Conservation (phyloP, 169 alveolate genomes). For the Amoebophrya sp. region DNA sequence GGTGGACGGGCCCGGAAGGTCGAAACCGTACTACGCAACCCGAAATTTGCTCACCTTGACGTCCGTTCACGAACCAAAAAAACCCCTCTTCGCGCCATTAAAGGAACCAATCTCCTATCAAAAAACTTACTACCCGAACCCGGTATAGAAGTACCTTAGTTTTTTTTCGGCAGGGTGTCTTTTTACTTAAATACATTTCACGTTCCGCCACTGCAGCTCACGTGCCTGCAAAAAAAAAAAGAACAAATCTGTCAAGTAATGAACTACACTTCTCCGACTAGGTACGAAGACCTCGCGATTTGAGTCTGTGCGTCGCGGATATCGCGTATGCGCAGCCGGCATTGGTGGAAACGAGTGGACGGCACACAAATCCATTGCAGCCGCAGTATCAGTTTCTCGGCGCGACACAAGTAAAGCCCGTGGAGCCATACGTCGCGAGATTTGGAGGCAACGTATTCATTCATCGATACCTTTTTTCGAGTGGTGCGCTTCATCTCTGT, state of each 20-base stretch:
- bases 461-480: no score
- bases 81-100: background rate
- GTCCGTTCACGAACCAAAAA: background rate
- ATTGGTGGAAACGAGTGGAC: background rate
- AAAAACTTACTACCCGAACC: background rate
- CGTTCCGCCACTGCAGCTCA: no score
- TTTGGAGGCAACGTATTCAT: background rate
- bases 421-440: background rate
- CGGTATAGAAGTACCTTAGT: slow-evolving; percentile 5
- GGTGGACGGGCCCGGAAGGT: background rate
- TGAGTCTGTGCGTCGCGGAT: background rate
- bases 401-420: background rate
- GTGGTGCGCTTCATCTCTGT: no score
- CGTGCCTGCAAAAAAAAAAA: no score
- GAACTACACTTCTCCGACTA: background rate
- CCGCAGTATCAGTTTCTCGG: background rate
- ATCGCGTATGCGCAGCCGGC: background rate
- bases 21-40: background rate
- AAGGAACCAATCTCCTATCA: background rate
- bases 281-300: background rate
- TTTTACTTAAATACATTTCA: no score
- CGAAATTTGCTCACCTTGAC: background rate
- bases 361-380: background rate
- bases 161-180: no score
- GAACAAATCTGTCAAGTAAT: background rate